A percentile compares a stretch with the other conserved stretches of the same genome.
Evolutionary conservation across 2,329 filamentous ascomycete genomes (phyloP).

Genomic region (Claviceps sp.): DNA sequence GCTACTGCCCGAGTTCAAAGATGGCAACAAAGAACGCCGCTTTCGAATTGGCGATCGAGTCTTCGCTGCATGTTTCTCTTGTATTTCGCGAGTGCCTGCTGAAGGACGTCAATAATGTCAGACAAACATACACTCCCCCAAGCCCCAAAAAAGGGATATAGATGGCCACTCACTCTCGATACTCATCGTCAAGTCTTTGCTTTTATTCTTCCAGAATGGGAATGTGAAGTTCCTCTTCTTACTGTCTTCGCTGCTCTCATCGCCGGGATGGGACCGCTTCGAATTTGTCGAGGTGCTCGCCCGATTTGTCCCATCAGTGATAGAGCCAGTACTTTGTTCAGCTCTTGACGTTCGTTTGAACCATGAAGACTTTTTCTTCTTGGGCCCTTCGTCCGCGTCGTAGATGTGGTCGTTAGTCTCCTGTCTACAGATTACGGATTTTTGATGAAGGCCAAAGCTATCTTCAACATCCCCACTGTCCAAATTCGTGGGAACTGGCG

Average conservation of each 20-base stretch:
- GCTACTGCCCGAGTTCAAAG: conserved; percentile 23
- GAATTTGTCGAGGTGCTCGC: conserved; percentile 3
- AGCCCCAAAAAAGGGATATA: neutral
- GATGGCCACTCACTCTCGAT: conserved; percentile 23
- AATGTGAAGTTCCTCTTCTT: conserved; percentile 42
- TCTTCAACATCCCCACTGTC: conserved; percentile 23
- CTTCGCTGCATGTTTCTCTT: conserved; percentile 4
- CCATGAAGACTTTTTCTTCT: conserved; percentile 37
- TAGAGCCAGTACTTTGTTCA: conserved; percentile 9
- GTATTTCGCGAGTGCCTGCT: neutral
- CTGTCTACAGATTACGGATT: conserved; percentile 9
- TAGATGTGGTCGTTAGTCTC: conserved; percentile 10
- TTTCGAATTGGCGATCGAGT: conserved; percentile 2
- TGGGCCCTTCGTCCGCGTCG: conserved; percentile 10
- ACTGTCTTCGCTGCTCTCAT: conserved; percentile 14
- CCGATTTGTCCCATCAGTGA: neutral
- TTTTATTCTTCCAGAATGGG: conserved; percentile 41
- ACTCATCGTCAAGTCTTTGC: conserved; percentile 30
- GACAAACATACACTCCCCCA: no score
- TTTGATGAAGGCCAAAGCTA: conserved; percentile 11
- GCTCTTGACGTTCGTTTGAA: conserved; percentile 35
- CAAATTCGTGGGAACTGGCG: conserved; percentile 27
- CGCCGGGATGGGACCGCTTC: conserved; percentile 7
- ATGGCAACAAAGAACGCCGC: conserved; percentile 17
- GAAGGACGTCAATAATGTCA: neutral